These are phyloP conservation scores for Pythium folliculosum DNA, from an alignment of 352 stramenopile species.

Conservation along the genomic window DNA sequence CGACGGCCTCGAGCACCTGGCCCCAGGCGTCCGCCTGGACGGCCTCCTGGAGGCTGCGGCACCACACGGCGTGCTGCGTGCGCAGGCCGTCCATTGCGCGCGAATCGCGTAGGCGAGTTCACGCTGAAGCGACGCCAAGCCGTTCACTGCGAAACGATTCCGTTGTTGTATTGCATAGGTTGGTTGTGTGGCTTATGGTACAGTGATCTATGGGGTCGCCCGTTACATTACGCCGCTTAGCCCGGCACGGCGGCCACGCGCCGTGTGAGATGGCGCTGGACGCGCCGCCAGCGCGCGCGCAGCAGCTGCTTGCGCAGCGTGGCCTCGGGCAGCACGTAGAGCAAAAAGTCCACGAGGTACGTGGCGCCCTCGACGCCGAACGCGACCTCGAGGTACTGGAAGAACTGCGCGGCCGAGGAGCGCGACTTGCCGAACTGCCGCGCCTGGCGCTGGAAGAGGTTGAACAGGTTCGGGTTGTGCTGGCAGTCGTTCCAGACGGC, in stretches of 20 bases:
- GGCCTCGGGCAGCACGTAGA: slow-evolving; percentile 74
- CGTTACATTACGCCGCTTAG: slow-evolving; percentile 1
- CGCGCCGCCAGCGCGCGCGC: slow-evolving; percentile 60
- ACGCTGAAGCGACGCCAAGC: background rate
- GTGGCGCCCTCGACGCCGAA: slow-evolving; percentile 70
- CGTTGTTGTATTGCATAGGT: background rate
- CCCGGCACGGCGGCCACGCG: slow-evolving; percentile 36
- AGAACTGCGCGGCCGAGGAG: slow-evolving; percentile 58
- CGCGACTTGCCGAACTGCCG: slow-evolving; percentile 72
- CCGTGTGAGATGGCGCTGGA: slow-evolving; percentile 64
- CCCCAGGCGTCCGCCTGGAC: slow-evolving; percentile 69
- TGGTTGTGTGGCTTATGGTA: slow-evolving; percentile 2
- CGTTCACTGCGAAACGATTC: slow-evolving; percentile 9
- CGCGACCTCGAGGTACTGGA: slow-evolving; percentile 81
- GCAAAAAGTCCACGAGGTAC: slow-evolving; percentile 83
- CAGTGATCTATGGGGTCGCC: background rate
- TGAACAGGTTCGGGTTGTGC: slow-evolving; percentile 83
- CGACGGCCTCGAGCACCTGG: slow-evolving; percentile 75
- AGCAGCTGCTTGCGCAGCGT: slow-evolving; percentile 65
- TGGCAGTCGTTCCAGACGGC: slow-evolving; percentile 85
- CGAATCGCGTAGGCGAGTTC: background rate
- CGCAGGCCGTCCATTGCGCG: slow-evolving; percentile 8
- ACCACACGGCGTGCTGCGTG: slow-evolving; percentile 58
- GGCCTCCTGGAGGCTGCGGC: slow-evolving; percentile 52
- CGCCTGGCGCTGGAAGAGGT: slow-evolving; percentile 79